Conservation (phyloP, 2,329 filamentous ascomycete genomes). For the Aspergillus pseudoglaucus region DNA sequence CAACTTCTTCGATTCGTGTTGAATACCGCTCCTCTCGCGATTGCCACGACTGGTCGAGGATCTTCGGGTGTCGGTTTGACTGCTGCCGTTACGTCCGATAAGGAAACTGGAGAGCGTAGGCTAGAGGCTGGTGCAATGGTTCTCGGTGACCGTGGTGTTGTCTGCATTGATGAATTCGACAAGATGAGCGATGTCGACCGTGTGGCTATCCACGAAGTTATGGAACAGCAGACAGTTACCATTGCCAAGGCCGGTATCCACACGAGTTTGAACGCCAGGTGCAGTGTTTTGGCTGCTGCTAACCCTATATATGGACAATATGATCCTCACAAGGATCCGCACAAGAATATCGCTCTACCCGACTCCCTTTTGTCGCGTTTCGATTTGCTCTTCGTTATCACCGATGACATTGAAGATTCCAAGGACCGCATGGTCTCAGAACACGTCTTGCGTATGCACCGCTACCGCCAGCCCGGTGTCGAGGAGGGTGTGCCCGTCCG, state of each 20-base stretch:
- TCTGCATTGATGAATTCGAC: conserved; percentile 99
- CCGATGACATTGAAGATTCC: conserved; percentile 94
- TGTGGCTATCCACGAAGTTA: conserved; percentile 99
- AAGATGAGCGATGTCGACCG: conserved; percentile 99
- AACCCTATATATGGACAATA: conserved; percentile 99
- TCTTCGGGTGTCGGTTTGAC: conserved; percentile 97
- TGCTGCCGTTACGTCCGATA: conserved; percentile 91
- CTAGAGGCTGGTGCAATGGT: conserved; percentile 99
- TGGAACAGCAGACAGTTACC: conserved; percentile 99
- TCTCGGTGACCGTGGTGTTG: conserved; percentile 89
- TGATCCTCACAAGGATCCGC: conserved; percentile 95
- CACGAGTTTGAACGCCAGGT: conserved; percentile 91
- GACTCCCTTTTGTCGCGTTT: conserved; percentile 97
- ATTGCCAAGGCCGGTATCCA: conserved; percentile 98
- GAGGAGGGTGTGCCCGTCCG: conserved; percentile 93
- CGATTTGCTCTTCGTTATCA: conserved; percentile 94
- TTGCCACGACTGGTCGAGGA: conserved; percentile 92
- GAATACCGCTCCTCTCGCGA: conserved; percentile 92
- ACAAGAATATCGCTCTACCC: conserved; percentile 95
- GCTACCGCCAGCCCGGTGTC: conserved; percentile 83
- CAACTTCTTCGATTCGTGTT: conserved; percentile 93
- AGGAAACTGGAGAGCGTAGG: conserved; percentile 91
- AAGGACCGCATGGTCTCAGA: conserved; percentile 88
- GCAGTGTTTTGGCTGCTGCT: conserved; percentile 90
- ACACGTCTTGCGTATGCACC: conserved; percentile 94